phyloP scores from a whole-genome alignment of 1,139 yeast genomes.

The Blastobotrys capitulatus region DNA sequence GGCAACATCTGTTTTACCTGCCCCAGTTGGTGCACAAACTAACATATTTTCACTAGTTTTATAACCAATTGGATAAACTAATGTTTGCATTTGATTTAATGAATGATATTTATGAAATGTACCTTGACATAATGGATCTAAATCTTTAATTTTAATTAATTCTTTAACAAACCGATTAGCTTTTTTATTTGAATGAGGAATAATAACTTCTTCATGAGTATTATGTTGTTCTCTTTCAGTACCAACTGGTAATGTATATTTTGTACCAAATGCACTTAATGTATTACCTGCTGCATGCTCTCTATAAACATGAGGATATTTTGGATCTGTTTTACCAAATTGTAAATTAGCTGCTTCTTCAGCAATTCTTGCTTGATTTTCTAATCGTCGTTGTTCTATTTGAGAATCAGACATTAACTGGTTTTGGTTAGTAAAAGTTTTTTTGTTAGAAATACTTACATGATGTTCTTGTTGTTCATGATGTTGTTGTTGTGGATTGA shows the following conservation, averaged over 20 bases:
- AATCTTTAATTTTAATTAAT: constrained; percentile 51
- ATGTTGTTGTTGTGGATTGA: neutral
- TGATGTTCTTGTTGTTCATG: constrained; percentile 23
- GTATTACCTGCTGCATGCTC: constrained; percentile 63
- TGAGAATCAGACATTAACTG: constrained; percentile 49
- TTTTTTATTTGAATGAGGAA: constrained; percentile 64
- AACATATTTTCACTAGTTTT: constrained; percentile 92
- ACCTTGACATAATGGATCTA: constrained; percentile 76
- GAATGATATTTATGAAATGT: constrained; percentile 76
- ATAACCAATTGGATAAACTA: constrained; percentile 89
- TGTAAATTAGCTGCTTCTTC: constrained; percentile 45
- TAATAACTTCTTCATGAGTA: constrained; percentile 75
- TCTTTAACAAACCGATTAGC: constrained; percentile 44
- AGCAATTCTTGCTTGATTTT: constrained; percentile 42
- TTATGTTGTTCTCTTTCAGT: constrained; percentile 55
- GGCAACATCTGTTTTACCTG: constrained; percentile 98
- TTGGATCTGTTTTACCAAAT: constrained; percentile 43
- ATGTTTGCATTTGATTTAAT: constrained; percentile 83
- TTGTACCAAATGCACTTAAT: constrained; percentile 73
- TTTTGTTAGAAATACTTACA: constrained; percentile 16
- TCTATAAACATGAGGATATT: constrained; percentile 85
- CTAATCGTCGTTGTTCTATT: constrained; percentile 50
- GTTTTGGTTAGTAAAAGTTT: constrained; percentile 6
- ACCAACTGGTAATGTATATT: constrained; percentile 74
- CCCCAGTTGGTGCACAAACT: constrained; percentile 99